Evolutionary conservation across 2,329 filamentous ascomycete species (phyloP).

Genomic region (Arachnomyces sp.): DNA sequence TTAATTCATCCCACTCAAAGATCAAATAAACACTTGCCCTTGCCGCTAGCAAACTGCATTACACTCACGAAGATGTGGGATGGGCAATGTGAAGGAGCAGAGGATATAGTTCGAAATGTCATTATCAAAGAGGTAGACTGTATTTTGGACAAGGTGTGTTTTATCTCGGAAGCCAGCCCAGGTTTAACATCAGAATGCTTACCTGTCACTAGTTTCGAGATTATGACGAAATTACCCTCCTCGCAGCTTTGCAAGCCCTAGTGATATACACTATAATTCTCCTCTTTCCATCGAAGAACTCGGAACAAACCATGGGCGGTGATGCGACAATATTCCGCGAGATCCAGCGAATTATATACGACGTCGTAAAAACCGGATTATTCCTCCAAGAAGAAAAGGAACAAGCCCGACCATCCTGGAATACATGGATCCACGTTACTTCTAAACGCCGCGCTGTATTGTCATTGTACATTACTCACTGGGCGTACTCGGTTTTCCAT

Average conservation of each 20-base stretch:
- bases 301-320: slow-evolving; percentile 13
- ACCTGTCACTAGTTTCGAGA: slow-evolving; percentile 20
- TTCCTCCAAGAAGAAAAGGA: slow-evolving; percentile 28
- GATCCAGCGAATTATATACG: slow-evolving; percentile 24
- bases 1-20: slow-evolving; percentile 26
- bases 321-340: slow-evolving; percentile 22
- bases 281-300: slow-evolving; percentile 26
- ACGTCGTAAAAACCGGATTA: slow-evolving; percentile 26
- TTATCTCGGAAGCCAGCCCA: neutral
- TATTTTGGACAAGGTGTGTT: slow-evolving; percentile 24
- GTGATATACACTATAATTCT: slow-evolving; percentile 33
- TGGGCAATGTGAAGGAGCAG: slow-evolving; percentile 21
- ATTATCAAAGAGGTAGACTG: slow-evolving; percentile 25
- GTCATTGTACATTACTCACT: slow-evolving; percentile 31
- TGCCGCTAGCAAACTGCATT: slow-evolving; percentile 30
- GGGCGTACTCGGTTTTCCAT: slow-evolving; percentile 33
- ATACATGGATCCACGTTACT: slow-evolving; percentile 44
- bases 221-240: slow-evolving; percentile 25
- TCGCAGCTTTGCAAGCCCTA: slow-evolving; percentile 31
- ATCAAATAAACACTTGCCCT: slow-evolving; percentile 13
- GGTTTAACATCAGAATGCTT: neutral
- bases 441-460: slow-evolving; percentile 44
- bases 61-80: slow-evolving; percentile 33
- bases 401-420: slow-evolving; percentile 26
- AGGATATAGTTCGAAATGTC: slow-evolving; percentile 25